Conservation (phyloP, 352 stramenopile species). For the Vaucheria bursata region DNA sequence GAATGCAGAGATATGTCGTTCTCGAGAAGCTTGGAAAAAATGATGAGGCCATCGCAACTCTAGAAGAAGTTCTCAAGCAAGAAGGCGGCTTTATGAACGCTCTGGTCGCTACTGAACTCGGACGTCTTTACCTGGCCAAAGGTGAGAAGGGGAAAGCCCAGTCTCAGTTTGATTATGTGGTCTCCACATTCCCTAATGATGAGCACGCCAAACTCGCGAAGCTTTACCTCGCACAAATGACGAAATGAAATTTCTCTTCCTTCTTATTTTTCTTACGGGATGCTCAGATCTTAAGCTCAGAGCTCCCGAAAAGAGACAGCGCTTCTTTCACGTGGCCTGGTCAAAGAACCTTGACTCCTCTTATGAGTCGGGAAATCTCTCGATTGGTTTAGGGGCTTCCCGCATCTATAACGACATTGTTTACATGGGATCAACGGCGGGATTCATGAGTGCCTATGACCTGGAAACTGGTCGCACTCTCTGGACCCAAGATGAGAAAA, state of each 20-base stretch:
- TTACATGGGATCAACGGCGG: not conserved
- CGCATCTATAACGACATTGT: not conserved
- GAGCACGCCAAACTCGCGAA: not conserved
- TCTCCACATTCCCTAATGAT: not conserved
- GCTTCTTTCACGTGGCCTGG: not conserved
- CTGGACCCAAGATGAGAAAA: not conserved
- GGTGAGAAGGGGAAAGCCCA: not conserved
- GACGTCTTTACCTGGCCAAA: not conserved
- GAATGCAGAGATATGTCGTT: no score
- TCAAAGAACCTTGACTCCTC: not conserved
- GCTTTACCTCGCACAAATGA: not conserved
- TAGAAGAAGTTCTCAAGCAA: not conserved
- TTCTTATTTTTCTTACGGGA: not conserved
- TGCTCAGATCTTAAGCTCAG: not conserved
- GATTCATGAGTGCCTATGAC: not conserved
- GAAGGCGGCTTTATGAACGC: not conserved
- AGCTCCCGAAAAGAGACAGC: not conserved
- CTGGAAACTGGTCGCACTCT: not conserved
- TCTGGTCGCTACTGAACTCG: not conserved
- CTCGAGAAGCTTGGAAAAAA: not conserved
- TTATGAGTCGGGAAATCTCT: not conserved
- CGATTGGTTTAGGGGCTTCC: not conserved
- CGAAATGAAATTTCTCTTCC: not conserved
- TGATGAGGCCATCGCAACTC: not conserved
- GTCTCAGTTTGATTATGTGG: not conserved